Evolutionary conservation across 2,329 filamentous ascomycete genomes (phyloP).

Genomic region (Colletotrichum ledebouriae): DNA sequence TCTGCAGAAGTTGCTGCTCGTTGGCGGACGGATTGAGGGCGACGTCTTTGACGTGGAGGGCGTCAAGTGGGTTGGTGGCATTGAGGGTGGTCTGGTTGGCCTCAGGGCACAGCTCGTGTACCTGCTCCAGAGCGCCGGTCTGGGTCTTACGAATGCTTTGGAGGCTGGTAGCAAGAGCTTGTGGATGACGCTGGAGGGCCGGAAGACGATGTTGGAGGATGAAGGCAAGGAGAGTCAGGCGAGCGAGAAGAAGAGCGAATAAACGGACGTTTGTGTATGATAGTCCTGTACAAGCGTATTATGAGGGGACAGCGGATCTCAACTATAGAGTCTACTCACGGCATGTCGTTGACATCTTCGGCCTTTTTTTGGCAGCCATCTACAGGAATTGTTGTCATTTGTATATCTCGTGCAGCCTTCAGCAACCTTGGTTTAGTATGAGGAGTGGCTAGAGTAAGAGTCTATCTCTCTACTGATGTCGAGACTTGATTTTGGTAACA

Average conservation of each 20-base stretch:
- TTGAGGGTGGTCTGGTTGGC: slow-evolving; percentile 84
- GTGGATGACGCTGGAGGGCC: slow-evolving; percentile 89
- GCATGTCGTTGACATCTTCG: not conserved
- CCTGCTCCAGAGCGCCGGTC: slow-evolving; percentile 84
- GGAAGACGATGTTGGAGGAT: slow-evolving; percentile 85
- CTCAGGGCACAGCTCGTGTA: slow-evolving; percentile 84
- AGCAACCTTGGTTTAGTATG: no score
- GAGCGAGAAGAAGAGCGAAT: slow-evolving; percentile 41
- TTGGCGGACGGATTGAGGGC: slow-evolving; percentile 90
- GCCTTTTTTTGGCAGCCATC: not conserved
- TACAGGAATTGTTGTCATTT: not conserved
- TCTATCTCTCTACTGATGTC: no score
- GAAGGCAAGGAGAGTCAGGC: slow-evolving; percentile 45
- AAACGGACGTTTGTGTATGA: slow-evolving; percentile 38
- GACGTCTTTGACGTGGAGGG: slow-evolving; percentile 84
- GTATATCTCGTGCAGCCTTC: not conserved
- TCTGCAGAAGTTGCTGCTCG: slow-evolving; percentile 85
- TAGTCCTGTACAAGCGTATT: slow-evolving; percentile 42
- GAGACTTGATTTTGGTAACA: no score
- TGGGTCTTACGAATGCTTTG: slow-evolving; percentile 81
- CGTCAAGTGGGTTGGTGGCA: slow-evolving; percentile 75
- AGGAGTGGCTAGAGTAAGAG: no score
- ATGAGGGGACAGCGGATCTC: slow-evolving; percentile 35
- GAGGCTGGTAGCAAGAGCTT: slow-evolving; percentile 85
- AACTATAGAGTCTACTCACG: slow-evolving; percentile 35